These are phyloP conservation scores for Eucalyptus albens DNA, from an alignment of 345 rosid species.

Conservation along the genomic window DNA sequence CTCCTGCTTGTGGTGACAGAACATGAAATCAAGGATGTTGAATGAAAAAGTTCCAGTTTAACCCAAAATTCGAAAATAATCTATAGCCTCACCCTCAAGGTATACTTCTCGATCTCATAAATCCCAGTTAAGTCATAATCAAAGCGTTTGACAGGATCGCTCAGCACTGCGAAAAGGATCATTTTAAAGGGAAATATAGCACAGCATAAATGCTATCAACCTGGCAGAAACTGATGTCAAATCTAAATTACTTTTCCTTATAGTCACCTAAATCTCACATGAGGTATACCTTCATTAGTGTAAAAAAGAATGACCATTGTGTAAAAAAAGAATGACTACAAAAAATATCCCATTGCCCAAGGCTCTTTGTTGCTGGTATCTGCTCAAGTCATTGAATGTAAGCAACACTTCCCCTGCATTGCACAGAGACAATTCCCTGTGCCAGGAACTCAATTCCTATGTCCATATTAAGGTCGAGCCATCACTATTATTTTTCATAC, in stretches of 20 bases:
- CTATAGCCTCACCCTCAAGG: slow-evolving; percentile 45
- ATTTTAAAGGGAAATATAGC: neutral
- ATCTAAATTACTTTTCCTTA: neutral
- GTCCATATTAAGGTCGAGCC: neutral
- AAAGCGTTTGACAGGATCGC: slow-evolving; percentile 63
- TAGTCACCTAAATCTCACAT: neutral
- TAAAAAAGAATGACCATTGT: neutral
- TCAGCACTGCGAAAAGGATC: slow-evolving; percentile 37
- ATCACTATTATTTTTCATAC: neutral
- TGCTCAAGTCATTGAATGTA: neutral
- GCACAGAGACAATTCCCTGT: neutral
- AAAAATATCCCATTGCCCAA: neutral
- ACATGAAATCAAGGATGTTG: neutral
- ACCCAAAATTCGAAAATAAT: neutral
- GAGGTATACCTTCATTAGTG: neutral
- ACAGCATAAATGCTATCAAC: neutral
- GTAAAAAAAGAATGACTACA: neutral
- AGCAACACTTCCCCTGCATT: neutral
- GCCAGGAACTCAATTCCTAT: neutral
- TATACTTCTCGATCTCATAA: slow-evolving; percentile 70
- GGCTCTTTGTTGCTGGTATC: neutral
- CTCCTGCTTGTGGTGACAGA: slow-evolving; percentile 33
- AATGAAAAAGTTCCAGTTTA: neutral
- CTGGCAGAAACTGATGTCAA: neutral
- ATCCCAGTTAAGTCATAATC: slow-evolving; percentile 75